Evolutionary conservation across 2,329 filamentous ascomycete species (phyloP).

Genomic region (Epichloe typhina): DNA sequence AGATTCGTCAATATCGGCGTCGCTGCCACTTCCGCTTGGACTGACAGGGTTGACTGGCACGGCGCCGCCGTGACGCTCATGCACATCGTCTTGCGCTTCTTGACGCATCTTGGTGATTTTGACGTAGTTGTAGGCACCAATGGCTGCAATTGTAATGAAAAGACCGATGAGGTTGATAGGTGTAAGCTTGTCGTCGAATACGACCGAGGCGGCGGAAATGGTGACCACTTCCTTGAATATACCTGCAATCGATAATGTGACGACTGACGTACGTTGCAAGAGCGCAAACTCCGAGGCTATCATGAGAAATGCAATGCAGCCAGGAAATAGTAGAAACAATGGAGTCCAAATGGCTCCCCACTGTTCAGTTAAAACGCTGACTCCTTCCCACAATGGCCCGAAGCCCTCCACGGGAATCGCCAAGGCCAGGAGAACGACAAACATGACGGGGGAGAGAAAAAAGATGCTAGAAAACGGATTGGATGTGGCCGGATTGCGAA

Average conservation of each 20-base stretch:
- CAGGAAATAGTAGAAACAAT: conserved; percentile 75
- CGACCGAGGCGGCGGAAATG: conserved; percentile 72
- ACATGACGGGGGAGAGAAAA: conserved; percentile 93
- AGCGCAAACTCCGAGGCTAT: conserved; percentile 92
- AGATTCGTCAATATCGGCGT: conserved; percentile 28
- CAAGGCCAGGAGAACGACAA: conserved; percentile 64
- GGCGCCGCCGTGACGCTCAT: conserved; percentile 24
- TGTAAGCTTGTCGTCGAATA: conserved; percentile 82
- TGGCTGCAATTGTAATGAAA: conserved; percentile 76
- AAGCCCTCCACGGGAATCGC: conserved; percentile 81
- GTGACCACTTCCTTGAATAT: conserved; percentile 99
- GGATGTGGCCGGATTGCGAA: conserved; percentile 85
- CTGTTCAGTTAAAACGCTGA: conserved; percentile 47
- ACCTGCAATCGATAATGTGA: conserved; percentile 89
- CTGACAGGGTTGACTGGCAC: conserved; percentile 22
- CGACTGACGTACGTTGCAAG: conserved; percentile 86
- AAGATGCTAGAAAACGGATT: conserved; percentile 98
- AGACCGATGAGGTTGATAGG: conserved; percentile 78
- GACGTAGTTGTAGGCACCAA: conserved; percentile 84
- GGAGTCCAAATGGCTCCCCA: conserved; percentile 57
- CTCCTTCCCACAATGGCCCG: conserved; percentile 49
- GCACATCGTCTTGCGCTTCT: conserved; percentile 49
- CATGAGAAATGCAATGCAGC: conserved; percentile 88
- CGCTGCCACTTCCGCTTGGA: conserved; percentile 26
- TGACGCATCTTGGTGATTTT: conserved; percentile 82